Percentiles rank a stretch among this genome's conserved stretches.
phyloP scores from a whole-genome alignment of 257 asterid species.

The Solanum rostratum region DNA sequence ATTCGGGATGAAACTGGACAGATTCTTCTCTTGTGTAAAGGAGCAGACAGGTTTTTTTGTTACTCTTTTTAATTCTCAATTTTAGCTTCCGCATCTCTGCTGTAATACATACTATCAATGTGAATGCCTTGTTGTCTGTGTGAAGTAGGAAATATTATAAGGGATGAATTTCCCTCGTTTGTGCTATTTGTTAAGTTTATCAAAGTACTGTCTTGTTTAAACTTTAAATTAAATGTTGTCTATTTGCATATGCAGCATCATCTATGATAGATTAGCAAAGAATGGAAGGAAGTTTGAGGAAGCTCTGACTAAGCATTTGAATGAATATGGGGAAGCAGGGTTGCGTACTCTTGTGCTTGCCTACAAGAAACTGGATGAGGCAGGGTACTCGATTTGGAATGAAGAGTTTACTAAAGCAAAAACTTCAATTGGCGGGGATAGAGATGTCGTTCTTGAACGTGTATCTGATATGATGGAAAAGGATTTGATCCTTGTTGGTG shows the following conservation, averaged over 20 bases:
- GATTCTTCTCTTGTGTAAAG: constrained; percentile 83
- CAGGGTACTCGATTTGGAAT: constrained; percentile 75
- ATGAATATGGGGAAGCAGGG: constrained; percentile 92
- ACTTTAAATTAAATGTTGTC: constrained; percentile 1
- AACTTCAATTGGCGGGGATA: constrained; percentile 70
- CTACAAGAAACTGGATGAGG: constrained; percentile 75
- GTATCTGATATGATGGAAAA: constrained; percentile 84
- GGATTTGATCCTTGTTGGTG: constrained; percentile 89
- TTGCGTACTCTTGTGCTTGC: constrained; percentile 93
- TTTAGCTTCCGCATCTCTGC: neutral
- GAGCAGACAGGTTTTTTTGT: constrained; percentile 74
- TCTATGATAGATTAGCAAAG: constrained; percentile 75
- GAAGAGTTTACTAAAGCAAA: constrained; percentile 76
- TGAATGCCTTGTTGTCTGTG: neutral
- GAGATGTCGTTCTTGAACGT: constrained; percentile 82
- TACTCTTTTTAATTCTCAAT: neutral
- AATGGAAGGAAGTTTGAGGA: constrained; percentile 61
- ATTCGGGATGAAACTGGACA: constrained; percentile 65
- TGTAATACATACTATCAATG: neutral
- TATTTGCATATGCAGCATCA: constrained; percentile 54
- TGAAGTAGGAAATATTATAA: neutral
- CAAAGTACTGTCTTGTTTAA: neutral
- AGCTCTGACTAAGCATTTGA: constrained; percentile 72
- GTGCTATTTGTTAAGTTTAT: neutral
- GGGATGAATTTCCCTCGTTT: neutral